Evolutionary conservation across 495 filamentous ascomycete genomes (phyloP), one percentile per base, ranked within the genome.

Genomic region (Lasiosphaeris hirsuta): DNA sequence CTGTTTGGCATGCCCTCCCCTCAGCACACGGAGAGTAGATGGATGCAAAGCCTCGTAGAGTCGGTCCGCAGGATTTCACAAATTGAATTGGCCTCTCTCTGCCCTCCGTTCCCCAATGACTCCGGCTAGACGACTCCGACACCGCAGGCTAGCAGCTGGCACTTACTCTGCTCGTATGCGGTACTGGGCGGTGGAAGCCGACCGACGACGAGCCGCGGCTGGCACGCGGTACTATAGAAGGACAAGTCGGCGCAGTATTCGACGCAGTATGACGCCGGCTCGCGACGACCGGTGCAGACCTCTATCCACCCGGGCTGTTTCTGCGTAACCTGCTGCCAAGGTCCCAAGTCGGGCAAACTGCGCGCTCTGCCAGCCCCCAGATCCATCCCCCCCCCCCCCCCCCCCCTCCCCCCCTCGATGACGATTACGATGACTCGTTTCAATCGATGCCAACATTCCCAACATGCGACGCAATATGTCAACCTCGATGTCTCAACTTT

Each of bases 351-450:
- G 51, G 51, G 40, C 38, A 54, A 54, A 34, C 51, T 44, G 51
- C 34, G 51, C 39, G 51, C 39, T 36, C 10, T 8, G 10, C 13
- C 17, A 13, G 23, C 36, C 33, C 17, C 10, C 46, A 42, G 3
- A 45, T 33, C 30, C 14, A 19, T 17, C 11, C 34, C 45, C 45
- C 10, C 23, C 55, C 43, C 10, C 10, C 57, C 15, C 30, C 13
- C 35, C 8, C 19, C 35, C 39, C n/a, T 38, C 17, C 39, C 49
- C n/a, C 14, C 33, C 8, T 3, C 23, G 15, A 41, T 57, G 37
- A 45, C 51, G 49, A 56, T 51, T 44, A 61, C 49, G 59, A 57
- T 53, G 54, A 51, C 48, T 57, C 42, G 53, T 18, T 56, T 61
- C 59, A 35, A 23, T 51, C 23, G 15, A 17, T 50, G 51, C 51